Percentiles rank a stretch among this genome's conserved stretches.
phyloP scores from a whole-genome alignment of 1,284 basidiomycete genomes.

The Phaffia rhodozyma region DNA sequence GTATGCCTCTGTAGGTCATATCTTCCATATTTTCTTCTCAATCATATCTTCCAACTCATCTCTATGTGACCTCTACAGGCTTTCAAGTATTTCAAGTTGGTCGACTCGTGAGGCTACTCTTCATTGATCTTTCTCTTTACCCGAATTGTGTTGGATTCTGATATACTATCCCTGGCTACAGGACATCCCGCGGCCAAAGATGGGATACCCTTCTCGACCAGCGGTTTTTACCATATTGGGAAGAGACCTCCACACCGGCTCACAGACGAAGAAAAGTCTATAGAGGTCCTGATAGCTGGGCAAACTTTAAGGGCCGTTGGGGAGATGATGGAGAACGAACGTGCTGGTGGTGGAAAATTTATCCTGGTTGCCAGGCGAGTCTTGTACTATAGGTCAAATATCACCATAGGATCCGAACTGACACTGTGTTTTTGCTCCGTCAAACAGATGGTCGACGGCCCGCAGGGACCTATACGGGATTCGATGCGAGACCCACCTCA shows the following conservation, averaged over 20 bases:
- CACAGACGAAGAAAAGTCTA: conserved; percentile 17
- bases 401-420: no score
- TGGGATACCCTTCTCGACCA: conserved; percentile 32
- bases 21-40: background rate
- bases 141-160: no score
- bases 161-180: no score
- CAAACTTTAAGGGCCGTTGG: conserved; percentile 30
- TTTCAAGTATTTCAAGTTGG: conserved; percentile 27
- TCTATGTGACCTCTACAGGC: conserved; percentile 5
- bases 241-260: background rate
- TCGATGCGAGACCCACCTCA: background rate
- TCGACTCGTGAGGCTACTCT: conserved; percentile 21
- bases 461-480: conserved; percentile 1
- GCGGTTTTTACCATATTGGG: conserved; percentile 29
- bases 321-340: conserved; percentile 29
- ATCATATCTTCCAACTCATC: background rate
- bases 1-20: conserved; percentile 26
- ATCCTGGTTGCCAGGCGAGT: conserved; percentile 29
- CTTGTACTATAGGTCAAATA: no score
- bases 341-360: conserved; percentile 31
- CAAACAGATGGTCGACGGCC: conserved; percentile 1
- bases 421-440: no score
- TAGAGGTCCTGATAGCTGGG: conserved; percentile 25
- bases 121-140: no score
- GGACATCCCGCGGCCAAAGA: conserved; percentile 28